Conservation (phyloP, 2,329 filamentous ascomycete genomes). For the Epichloe typhina region DNA sequence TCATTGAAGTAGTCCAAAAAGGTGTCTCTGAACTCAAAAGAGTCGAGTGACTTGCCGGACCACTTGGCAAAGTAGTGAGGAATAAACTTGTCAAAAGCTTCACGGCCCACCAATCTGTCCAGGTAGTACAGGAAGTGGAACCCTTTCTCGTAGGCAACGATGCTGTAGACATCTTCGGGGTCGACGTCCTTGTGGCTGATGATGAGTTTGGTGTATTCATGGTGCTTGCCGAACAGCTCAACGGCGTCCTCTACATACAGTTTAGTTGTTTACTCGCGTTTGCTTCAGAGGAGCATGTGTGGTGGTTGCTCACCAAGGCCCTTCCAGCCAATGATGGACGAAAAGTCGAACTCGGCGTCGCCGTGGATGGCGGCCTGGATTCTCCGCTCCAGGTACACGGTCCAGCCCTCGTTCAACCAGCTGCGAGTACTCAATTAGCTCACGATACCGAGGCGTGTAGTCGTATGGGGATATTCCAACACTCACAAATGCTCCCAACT, state of each 20-base stretch:
- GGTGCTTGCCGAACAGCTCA: conserved; percentile 63
- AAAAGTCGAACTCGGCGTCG: conserved; percentile 80
- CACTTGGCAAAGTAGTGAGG: conserved; percentile 85
- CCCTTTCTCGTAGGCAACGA: conserved; percentile 89
- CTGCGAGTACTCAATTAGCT: conserved; percentile 18
- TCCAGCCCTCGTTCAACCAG: conserved; percentile 76
- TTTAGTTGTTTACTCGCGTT: neutral
- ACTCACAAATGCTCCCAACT: conserved; percentile 70
- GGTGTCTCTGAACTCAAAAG: conserved; percentile 89
- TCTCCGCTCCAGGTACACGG: conserved; percentile 81
- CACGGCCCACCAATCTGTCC: conserved; percentile 69
- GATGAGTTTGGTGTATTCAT: conserved; percentile 87
- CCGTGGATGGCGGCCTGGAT: conserved; percentile 69
- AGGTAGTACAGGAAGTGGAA: conserved; percentile 90
- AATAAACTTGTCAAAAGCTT: conserved; percentile 92
- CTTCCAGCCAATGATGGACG: conserved; percentile 93
- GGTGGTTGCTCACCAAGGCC: conserved; percentile 41
- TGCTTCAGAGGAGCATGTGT: neutral
- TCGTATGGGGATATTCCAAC: neutral
- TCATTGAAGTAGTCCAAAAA: conserved; percentile 71
- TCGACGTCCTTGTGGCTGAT: conserved; percentile 80
- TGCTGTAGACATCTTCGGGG: conserved; percentile 90
- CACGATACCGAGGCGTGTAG: neutral
- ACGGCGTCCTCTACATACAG: conserved; percentile 53
- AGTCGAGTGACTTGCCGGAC: conserved; percentile 77